phyloP scores from a whole-genome alignment of 1,284 basidiomycete genomes.

The Cryptococcus sp. region DNA sequence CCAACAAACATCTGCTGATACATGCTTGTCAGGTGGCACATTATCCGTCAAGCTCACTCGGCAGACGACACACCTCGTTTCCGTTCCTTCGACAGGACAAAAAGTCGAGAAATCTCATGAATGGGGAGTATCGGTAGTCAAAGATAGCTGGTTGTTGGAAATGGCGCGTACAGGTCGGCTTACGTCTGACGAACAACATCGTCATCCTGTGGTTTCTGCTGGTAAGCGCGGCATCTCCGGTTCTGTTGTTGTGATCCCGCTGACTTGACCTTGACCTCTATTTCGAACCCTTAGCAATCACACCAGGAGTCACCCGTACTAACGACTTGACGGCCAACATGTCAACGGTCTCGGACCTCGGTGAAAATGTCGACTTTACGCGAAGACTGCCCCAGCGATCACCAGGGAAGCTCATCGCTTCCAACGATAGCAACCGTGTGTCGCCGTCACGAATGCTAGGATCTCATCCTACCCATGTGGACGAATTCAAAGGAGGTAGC shows the following conservation, averaged over 20 bases:
- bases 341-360: constrained; percentile 16
- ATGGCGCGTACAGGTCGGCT: constrained; percentile 37
- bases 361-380: constrained; percentile 9
- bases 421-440: neutral
- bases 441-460: constrained; percentile 29
- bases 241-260: too few relatives aligned
- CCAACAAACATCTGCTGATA: constrained; percentile 5
- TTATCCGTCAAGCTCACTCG: constrained; percentile 36
- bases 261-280: too few relatives aligned
- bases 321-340: constrained; percentile 16
- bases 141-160: constrained; percentile 40
- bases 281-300: too few relatives aligned
- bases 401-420: neutral
- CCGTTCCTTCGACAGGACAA: constrained; percentile 23
- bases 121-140: constrained; percentile 43
- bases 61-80: constrained; percentile 43
- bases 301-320: too few relatives aligned
- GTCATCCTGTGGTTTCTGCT: constrained; percentile 1
- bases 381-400: neutral
- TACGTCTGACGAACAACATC: constrained; percentile 25
- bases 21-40: constrained; percentile 25
- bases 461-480: constrained; percentile 41
- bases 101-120: constrained; percentile 43
- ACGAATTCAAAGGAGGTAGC: constrained; percentile 10
- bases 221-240: neutral